phyloP scores from a whole-genome alignment of 2,329 filamentous ascomycete genomes.

The Claviceps fusiformis region DNA sequence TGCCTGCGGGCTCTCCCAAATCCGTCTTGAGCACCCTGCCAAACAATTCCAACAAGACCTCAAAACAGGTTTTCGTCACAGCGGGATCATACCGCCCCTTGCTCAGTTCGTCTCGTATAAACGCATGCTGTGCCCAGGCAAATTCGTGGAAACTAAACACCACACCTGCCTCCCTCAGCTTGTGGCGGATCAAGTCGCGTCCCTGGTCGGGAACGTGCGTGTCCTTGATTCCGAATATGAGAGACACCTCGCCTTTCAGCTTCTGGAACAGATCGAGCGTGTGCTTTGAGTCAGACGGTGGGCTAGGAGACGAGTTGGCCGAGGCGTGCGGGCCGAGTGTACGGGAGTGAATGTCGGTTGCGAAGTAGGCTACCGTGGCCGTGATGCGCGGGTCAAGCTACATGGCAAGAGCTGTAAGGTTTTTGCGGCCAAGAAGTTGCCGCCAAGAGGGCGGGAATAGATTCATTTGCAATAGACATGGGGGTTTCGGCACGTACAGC shows the following conservation, averaged over 20 bases:
- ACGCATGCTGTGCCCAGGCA: conserved; percentile 90
- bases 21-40: conserved; percentile 65
- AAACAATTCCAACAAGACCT: conserved; percentile 80
- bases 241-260: conserved; percentile 69
- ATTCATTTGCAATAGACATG: too few relatives aligned
- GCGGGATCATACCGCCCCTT: conserved; percentile 91
- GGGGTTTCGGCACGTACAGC: conserved; percentile 25
- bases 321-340: conserved; percentile 51
- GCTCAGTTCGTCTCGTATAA: conserved; percentile 82
- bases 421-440: too few relatives aligned
- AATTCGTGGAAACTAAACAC: conserved; percentile 76
- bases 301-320: conserved; percentile 31
- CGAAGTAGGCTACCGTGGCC: conserved; percentile 78
- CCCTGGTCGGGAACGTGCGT: conserved; percentile 78
- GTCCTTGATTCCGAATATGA: conserved; percentile 88
- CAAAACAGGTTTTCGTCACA: conserved; percentile 76
- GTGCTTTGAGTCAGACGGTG: conserved; percentile 30
- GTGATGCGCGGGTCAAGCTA: conserved; percentile 61
- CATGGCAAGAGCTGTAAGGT: background rate
- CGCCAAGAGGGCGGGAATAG: too few relatives aligned
- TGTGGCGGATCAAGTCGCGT: conserved; percentile 69
- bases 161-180: conserved; percentile 61
- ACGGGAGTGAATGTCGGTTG: conserved; percentile 74
- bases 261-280: conserved; percentile 42
- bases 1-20: conserved; percentile 53